Evolutionary conservation across 768 basidiomycete species (phyloP).

Genomic region (Boletus edulis): DNA sequence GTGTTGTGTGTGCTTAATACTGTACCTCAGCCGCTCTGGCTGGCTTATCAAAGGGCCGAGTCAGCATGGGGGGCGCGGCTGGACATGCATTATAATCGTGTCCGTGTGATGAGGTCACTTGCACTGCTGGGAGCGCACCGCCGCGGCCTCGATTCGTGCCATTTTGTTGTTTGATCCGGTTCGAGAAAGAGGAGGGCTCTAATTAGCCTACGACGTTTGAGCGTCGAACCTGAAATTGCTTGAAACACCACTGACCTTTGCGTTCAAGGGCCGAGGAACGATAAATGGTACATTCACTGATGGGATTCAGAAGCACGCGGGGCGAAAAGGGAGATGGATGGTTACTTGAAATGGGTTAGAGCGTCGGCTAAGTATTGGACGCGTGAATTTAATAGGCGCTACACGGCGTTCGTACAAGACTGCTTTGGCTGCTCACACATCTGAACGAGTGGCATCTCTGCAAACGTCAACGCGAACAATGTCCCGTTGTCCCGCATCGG

Average conservation of each 20-base stretch:
- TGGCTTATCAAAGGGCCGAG: slow-evolving; percentile 27
- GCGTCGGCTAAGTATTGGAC: slow-evolving; percentile 4
- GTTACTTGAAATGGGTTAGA: slow-evolving; percentile 2
- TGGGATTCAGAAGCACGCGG: slow-evolving; percentile 1
- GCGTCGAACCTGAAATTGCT: not conserved
- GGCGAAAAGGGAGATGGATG: not conserved
- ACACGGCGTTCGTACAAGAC: not conserved
- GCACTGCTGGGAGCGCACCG: slow-evolving; percentile 18
- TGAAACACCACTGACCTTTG: not conserved
- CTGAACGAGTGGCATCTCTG: not conserved
- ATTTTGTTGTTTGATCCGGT: slow-evolving; percentile 1
- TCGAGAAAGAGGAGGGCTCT: slow-evolving; percentile 7
- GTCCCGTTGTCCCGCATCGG: not conserved
- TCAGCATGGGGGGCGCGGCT: slow-evolving; percentile 16
- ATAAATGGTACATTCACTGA: not conserved
- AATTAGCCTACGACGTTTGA: slow-evolving; percentile 1
- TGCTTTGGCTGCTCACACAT: slow-evolving; percentile 3
- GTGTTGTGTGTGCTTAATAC: slow-evolving; percentile 6
- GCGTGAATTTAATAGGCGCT: slow-evolving; percentile 1
- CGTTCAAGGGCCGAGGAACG: slow-evolving; percentile 2
- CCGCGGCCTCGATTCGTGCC: slow-evolving; percentile 19
- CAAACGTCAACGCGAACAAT: not conserved
- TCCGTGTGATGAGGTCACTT: slow-evolving; percentile 28
- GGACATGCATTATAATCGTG: slow-evolving; percentile 34
- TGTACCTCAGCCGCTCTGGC: slow-evolving; percentile 1